Evolutionary conservation across 192 early-diverging fungal genomes (phyloP).

Genomic region (Ramicandelaber brevisporus): DNA sequence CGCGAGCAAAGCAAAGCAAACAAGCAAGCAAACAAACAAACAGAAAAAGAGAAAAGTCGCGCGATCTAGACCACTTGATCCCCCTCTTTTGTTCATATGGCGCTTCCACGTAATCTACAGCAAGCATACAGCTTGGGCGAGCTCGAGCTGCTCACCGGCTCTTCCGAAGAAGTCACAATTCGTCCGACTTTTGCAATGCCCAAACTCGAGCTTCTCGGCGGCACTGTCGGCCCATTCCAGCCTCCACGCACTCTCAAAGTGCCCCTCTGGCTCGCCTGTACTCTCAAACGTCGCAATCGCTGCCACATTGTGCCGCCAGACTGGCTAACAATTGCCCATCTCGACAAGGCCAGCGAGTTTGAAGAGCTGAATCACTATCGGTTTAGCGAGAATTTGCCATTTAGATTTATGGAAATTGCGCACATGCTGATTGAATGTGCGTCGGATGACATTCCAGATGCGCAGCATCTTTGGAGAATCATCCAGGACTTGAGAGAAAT

Average conservation of each 20-base stretch:
- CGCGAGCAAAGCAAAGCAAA: neutral
- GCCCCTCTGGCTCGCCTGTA: constrained; percentile 70
- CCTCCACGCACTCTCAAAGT: constrained; percentile 52
- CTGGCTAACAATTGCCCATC: constrained; percentile 56
- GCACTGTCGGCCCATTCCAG: constrained; percentile 47
- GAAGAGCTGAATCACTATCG: constrained; percentile 31
- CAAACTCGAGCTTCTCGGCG: constrained; percentile 74
- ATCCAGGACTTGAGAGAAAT: constrained; percentile 66
- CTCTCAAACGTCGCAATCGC: constrained; percentile 54
- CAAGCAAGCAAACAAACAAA: constrained; percentile 1
- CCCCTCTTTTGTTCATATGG: neutral
- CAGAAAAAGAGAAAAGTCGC: neutral
- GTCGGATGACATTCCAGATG: constrained; percentile 54
- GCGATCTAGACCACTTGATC: neutral
- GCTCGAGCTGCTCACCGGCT: too few relatives aligned
- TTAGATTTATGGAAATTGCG: constrained; percentile 59
- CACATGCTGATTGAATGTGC: constrained; percentile 53
- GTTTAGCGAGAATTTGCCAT: constrained; percentile 47
- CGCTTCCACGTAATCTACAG: too few relatives aligned
- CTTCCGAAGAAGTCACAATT: too few relatives aligned
- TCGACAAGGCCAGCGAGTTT: constrained; percentile 28
- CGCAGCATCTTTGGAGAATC: constrained; percentile 39
- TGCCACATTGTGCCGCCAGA: constrained; percentile 53
- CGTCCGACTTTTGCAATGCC: constrained; percentile 57
- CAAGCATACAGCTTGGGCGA: too few relatives aligned